Percentiles rank a stretch among this genome's conserved stretches.
These are phyloP conservation scores for Piloderma croceum DNA, from an alignment of 768 basidiomycete genomes.

Conservation along the genomic window DNA sequence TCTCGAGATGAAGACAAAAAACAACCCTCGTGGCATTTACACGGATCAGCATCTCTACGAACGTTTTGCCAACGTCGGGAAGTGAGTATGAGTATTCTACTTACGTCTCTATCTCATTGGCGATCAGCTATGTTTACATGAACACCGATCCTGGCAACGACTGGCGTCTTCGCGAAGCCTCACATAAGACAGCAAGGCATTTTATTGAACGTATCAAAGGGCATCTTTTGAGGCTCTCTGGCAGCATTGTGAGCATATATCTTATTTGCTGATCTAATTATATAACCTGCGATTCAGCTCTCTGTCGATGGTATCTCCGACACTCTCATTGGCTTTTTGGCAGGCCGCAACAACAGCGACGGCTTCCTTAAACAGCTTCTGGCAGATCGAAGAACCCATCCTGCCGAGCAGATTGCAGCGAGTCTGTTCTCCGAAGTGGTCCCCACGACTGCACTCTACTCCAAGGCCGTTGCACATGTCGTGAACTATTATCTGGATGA, in stretches of 20 bases:
- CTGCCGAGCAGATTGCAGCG: conserved; percentile 35
- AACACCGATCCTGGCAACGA: conserved; percentile 27
- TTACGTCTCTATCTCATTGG: not conserved
- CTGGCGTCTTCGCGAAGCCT: conserved; percentile 26
- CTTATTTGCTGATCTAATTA: not conserved
- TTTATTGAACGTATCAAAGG: conserved; percentile 20
- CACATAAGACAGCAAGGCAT: conserved; percentile 19
- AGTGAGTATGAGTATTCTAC: conserved; percentile 16
- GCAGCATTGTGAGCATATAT: not conserved
- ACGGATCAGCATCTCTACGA: conserved; percentile 40
- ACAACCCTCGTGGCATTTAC: conserved; percentile 33
- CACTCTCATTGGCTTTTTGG: not conserved
- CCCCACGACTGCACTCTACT: conserved; percentile 52
- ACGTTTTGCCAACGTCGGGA: conserved; percentile 42
- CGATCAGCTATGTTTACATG: conserved; percentile 31
- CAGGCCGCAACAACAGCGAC: conserved; percentile 7
- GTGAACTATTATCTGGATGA: conserved; percentile 56
- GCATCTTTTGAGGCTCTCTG: conserved; percentile 3
- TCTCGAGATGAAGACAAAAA: conserved; percentile 32
- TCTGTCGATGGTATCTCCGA: not conserved
- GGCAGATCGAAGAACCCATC: conserved; percentile 16
- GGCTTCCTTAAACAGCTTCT: conserved; percentile 6
- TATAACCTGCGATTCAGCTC: not conserved
- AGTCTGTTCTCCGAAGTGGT: conserved; percentile 49
- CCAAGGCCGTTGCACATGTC: conserved; percentile 48